A percentile compares a stretch with the other conserved stretches of the same genome.
These are phyloP conservation scores for Zanthoxylum bungeanum DNA, from an alignment of 345 rosid genomes.

Conservation along the genomic window DNA sequence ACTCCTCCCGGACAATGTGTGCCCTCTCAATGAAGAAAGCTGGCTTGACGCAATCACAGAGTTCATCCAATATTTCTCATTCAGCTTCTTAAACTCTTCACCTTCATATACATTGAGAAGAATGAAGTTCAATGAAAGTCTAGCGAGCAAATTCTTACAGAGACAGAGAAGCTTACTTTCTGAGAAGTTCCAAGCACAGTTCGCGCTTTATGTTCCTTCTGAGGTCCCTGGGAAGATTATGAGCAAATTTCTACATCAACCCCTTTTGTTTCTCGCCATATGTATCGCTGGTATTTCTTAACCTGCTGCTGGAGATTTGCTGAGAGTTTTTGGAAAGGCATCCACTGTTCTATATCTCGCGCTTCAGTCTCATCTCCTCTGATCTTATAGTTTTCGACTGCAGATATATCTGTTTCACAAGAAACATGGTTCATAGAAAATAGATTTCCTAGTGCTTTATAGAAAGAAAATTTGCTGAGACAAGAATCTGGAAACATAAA, in stretches of 20 bases:
- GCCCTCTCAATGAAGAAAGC: slow-evolving; percentile 44
- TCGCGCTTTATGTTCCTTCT: not conserved
- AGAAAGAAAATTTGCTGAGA: not conserved
- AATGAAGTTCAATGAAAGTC: not conserved
- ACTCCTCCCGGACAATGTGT: slow-evolving; percentile 42
- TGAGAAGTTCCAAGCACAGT: not conserved
- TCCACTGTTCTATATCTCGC: not conserved
- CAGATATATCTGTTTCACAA: not conserved
- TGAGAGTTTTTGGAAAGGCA: not conserved
- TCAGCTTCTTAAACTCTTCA: slow-evolving; percentile 33
- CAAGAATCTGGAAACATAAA: not conserved
- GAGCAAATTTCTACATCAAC: slow-evolving; percentile 3
- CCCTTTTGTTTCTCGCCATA: not conserved
- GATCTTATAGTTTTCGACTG: not conserved
- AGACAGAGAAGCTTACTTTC: not conserved
- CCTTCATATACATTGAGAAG: not conserved
- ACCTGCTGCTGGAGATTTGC: not conserved
- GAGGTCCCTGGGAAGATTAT: slow-evolving; percentile 5
- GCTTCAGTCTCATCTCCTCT: not conserved
- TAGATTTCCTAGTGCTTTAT: not conserved
- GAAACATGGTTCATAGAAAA: not conserved
- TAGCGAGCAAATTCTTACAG: not conserved
- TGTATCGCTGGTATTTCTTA: not conserved
- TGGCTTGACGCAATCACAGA: slow-evolving; percentile 57
- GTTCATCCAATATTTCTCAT: slow-evolving; percentile 39